Evolutionary conservation across 2,329 filamentous ascomycete genomes (phyloP).

Genomic region (Ophiosphaerella narmari): DNA sequence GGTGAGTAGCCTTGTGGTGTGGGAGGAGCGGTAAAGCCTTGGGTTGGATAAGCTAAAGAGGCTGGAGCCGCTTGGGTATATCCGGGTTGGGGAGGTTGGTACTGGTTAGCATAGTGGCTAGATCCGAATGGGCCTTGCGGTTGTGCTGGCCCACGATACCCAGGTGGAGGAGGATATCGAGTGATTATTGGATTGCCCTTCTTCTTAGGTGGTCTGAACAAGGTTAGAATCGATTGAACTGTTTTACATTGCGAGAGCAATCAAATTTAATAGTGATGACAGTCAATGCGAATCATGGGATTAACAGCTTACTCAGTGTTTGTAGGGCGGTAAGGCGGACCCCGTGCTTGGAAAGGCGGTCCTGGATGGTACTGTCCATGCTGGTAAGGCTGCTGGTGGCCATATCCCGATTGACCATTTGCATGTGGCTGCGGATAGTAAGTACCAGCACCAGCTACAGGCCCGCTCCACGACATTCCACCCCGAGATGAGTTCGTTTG

Average conservation of each 20-base stretch:
- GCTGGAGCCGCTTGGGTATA: slow-evolving; percentile 30
- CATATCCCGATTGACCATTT: slow-evolving; percentile 31
- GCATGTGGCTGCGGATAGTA: slow-evolving; percentile 41
- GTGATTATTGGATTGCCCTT: slow-evolving; percentile 56
- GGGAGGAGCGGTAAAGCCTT: slow-evolving; percentile 25
- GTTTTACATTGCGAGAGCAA: too few relatives aligned
- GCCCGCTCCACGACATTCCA: slow-evolving; percentile 45
- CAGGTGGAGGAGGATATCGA: slow-evolving; percentile 55
- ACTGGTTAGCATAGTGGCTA: slow-evolving; percentile 31
- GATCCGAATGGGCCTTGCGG: slow-evolving; percentile 35
- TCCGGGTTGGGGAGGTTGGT: slow-evolving; percentile 31
- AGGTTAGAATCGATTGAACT: neutral
- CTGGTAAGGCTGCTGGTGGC: slow-evolving; percentile 33
- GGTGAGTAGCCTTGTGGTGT: slow-evolving; percentile 27
- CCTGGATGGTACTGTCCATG: slow-evolving; percentile 40
- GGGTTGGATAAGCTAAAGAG: slow-evolving; percentile 26
- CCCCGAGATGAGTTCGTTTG: neutral
- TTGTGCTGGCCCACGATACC: slow-evolving; percentile 47
- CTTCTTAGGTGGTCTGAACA: slow-evolving; percentile 45
- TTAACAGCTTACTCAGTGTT: slow-evolving; percentile 38
- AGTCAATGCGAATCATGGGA: neutral
- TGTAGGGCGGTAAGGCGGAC: slow-evolving; percentile 29
- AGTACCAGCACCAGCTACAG: slow-evolving; percentile 36
- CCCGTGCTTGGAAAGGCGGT: slow-evolving; percentile 25
- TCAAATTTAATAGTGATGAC: neutral